phyloP scores from a whole-genome alignment of 73 alveolate genomes.

The Effrenium voratum region DNA sequence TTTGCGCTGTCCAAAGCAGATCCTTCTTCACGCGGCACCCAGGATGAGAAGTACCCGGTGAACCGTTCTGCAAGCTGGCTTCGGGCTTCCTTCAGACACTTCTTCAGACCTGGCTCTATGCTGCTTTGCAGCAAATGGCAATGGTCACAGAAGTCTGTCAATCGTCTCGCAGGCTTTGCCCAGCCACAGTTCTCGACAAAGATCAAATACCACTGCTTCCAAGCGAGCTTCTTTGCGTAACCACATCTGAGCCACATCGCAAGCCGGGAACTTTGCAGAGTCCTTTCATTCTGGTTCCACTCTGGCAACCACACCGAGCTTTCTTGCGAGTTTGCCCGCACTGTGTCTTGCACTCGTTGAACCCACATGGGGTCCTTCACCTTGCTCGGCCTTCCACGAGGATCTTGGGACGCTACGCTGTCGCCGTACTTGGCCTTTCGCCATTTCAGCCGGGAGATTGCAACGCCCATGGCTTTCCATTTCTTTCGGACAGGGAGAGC shows the following conservation, averaged over 20 bases:
- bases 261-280: not conserved
- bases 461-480: not conserved
- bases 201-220: not conserved
- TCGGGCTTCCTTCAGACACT: not conserved
- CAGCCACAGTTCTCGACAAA: not conserved
- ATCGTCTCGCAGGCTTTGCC: not conserved
- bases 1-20: not conserved
- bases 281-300: not conserved
- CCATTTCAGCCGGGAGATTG: not conserved
- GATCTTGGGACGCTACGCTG: not conserved
- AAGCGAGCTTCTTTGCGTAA: not conserved
- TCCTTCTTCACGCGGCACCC: not conserved
- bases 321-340: not conserved
- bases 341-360: not conserved
- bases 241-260: not conserved
- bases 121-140: not conserved
- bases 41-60: not conserved
- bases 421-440: not conserved
- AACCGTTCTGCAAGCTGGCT: not conserved
- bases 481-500: not conserved
- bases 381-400: not conserved
- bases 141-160: not conserved
- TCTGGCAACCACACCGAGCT: not conserved
- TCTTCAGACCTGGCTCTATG: not conserved
- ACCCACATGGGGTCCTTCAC: not conserved